Evolutionary conservation across 2,329 filamentous ascomycete genomes (phyloP).

Genomic region (Penicillium frequentans): DNA sequence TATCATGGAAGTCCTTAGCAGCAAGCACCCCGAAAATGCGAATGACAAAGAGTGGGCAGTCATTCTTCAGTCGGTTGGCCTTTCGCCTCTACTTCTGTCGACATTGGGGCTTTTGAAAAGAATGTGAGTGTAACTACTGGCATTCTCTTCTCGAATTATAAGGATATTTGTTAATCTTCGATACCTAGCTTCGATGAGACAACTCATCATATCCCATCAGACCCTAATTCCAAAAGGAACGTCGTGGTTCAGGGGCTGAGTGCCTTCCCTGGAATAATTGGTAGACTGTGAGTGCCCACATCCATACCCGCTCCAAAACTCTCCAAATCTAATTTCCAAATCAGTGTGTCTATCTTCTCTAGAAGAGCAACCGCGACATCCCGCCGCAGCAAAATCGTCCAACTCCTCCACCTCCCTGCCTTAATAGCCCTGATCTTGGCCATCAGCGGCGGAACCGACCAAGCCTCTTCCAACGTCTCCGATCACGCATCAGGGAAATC

Average conservation of each 20-base stretch:
- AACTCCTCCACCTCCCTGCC: conserved; percentile 5
- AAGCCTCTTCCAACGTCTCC: conserved; percentile 3
- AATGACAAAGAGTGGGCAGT: conserved; percentile 5
- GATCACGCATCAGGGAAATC: conserved; percentile 1
- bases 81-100: conserved; percentile 3
- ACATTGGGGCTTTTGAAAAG: conserved; percentile 5
- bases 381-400: conserved; percentile 1
- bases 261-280: background rate
- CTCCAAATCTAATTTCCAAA: background rate
- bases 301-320: background rate
- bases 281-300: background rate
- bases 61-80: conserved; percentile 4
- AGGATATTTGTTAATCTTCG: background rate
- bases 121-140: background rate
- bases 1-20: conserved; percentile 4
- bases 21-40: background rate
- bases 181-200: conserved; percentile 4
- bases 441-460: conserved; percentile 3
- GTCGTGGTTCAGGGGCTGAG: background rate
- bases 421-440: conserved; percentile 6
- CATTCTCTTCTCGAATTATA: too few relatives aligned
- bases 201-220: background rate
- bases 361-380: conserved; percentile 5
- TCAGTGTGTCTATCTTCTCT: background rate
- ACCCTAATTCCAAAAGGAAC: conserved; percentile 1